Base-by-base conservation (phyloP, 2,329 filamentous ascomycete species). In the Thelonectria rubi region DNA sequence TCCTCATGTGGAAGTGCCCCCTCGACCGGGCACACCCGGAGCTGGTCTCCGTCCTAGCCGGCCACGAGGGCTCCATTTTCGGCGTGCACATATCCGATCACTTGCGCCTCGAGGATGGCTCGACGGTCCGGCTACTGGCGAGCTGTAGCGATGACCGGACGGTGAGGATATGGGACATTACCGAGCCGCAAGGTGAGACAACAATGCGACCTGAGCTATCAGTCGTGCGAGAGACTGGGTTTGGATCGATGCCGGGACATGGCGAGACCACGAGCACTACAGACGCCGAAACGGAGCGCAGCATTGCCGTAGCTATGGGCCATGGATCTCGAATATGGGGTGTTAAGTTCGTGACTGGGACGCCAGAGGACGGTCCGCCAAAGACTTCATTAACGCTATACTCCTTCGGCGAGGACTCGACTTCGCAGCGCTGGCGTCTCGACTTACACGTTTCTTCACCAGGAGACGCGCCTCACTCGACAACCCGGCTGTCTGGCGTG, bases 131-230 rank as follows among this genome's bases (percentile, higher is more conserved):
- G 53, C 76, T 97, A n/a, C 81, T 99, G 34, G 91, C 90, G 14
- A 97, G 92, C 70, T 99, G 95, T 74, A 98, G 94, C 72, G 95
- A 99, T 73, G 95, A 99, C 76, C 86, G 95, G 52, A 97, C 93
- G 0, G 87, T 99, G 20, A 85, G 92, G 14, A 78, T 98, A 1
- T 98, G 95, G 94, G 88, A 97, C 72, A 86, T 97, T 8, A 88
- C 89, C 0, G 82, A 87, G 58, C 79, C 81, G 15, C 58, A 59
- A 3, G 60, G 59, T 2, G 17, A 57, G 15, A 32, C 52, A 12
- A 63, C 59, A 14, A 46, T 24, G 9, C 12, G 34, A 32, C 49
- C 47, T 32, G 69, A 68, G 18, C 60, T 75, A 14, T 67, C 73
- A 10, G 78, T 75, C 37, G 79, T 78, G 1, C 78, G 84, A 56